Evolutionary conservation across 2,329 filamentous ascomycete species (phyloP).

Genomic region (Tolypocladium pustulatum): DNA sequence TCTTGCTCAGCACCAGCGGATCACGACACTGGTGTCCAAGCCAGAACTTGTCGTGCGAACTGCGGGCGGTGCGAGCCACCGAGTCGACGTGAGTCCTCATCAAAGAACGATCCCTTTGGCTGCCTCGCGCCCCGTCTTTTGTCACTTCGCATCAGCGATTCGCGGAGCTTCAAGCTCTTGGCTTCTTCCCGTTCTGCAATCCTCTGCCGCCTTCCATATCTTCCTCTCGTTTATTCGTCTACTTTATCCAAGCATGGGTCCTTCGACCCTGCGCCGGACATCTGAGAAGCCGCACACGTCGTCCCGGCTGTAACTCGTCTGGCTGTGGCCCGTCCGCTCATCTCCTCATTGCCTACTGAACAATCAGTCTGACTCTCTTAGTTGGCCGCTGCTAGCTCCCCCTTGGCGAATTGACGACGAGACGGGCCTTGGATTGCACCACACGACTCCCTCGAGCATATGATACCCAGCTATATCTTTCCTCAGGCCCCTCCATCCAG

Average conservation of each 20-base stretch:
- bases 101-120: not conserved
- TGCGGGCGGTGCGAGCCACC: not conserved
- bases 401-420: not conserved
- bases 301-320: not conserved
- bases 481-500: not conserved
- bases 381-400: not conserved
- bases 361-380: not conserved
- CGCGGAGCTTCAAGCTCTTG: not conserved
- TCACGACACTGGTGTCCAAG: not conserved
- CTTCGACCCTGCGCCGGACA: not conserved
- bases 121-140: not conserved
- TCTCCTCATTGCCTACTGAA: not conserved
- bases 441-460: not conserved
- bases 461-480: not conserved
- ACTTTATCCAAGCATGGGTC: not conserved
- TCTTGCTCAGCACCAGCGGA: not conserved
- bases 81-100: not conserved
- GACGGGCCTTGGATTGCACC: not conserved
- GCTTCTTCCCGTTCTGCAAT: not conserved
- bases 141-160: not conserved
- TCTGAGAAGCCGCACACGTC: not conserved
- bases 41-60: not conserved
- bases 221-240: not conserved
- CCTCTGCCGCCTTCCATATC: not conserved
- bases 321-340: too few relatives aligned